Evolutionary conservation across 225 moss, liverwort and hornwort species (phyloP).

Genomic region (Takakia lepidozioides): DNA sequence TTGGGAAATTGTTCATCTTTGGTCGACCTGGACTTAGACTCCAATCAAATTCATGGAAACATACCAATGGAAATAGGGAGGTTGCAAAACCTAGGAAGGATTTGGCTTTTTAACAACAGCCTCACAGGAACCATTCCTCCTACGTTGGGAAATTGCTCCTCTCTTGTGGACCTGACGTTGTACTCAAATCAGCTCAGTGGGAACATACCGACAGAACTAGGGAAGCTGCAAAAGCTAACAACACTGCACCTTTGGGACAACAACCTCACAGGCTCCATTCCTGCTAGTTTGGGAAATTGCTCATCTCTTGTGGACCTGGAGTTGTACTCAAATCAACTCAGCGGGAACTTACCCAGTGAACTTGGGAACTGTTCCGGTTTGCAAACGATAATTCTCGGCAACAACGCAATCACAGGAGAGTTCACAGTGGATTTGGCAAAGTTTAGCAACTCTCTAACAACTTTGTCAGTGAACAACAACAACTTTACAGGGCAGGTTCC

Average conservation of each 20-base stretch:
- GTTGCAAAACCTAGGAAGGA: conserved; percentile 21
- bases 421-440: too few relatives aligned
- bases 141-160: conserved; percentile 14
- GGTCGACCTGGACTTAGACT: conserved; percentile 2
- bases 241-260: conserved; percentile 43
- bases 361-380: conserved; percentile 29
- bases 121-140: conserved; percentile 25
- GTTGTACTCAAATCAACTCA: conserved; percentile 31
- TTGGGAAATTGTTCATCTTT: too few relatives aligned
- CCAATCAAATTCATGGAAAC: conserved; percentile 26
- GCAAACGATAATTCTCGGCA: conserved; percentile 35
- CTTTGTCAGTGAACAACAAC: too few relatives aligned
- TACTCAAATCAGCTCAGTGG: conserved; percentile 32
- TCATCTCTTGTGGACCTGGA: conserved; percentile 29
- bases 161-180: conserved; percentile 21
- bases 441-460: too few relatives aligned
- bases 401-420: conserved; percentile 8
- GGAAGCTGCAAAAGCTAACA: conserved; percentile 17
- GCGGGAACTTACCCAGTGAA: conserved; percentile 26
- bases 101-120: conserved; percentile 12
- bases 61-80: conserved; percentile 33
- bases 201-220: conserved; percentile 28
- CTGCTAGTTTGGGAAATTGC: conserved; percentile 28
- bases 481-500: conserved; percentile 28
- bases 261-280: conserved; percentile 27